These are phyloP conservation scores for Lichtheimia hyalospora DNA, from an alignment of 371 early-diverging fungal species.

Conservation along the genomic window DNA sequence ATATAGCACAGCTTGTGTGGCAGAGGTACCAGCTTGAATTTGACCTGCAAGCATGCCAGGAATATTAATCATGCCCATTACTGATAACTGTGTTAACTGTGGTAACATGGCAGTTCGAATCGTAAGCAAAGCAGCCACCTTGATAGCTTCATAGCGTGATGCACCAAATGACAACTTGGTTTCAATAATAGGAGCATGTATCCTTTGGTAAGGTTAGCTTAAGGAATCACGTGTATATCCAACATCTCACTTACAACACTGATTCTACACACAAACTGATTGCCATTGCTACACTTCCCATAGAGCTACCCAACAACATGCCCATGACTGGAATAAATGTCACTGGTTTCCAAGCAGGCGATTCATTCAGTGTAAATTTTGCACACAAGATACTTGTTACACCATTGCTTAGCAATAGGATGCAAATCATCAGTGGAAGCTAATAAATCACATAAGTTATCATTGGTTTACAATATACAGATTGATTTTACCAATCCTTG, in stretches of 20 bases:
- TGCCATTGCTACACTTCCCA: conserved; percentile 83
- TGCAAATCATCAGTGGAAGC: conserved; percentile 49
- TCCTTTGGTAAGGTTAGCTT: neutral
- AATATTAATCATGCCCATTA: conserved; percentile 82
- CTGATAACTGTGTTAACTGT: conserved; percentile 80
- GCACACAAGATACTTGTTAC: conserved; percentile 56
- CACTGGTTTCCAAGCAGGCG: conserved; percentile 73
- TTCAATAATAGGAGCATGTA: conserved; percentile 10
- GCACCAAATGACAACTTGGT: conserved; percentile 80
- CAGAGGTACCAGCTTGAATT: conserved; percentile 80
- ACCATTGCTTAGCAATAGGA: conserved; percentile 47
- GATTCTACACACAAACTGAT: conserved; percentile 64
- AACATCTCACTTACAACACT: conserved; percentile 35
- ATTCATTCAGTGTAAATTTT: conserved; percentile 63
- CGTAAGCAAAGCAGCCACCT: conserved; percentile 70
- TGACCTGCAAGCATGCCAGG: conserved; percentile 94
- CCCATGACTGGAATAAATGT: conserved; percentile 88
- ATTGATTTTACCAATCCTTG: conserved; percentile 4
- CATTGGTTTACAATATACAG: neutral
- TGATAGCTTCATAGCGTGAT: conserved; percentile 82
- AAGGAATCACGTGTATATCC: neutral
- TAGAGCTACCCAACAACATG: conserved; percentile 84
- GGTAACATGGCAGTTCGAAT: conserved; percentile 80
- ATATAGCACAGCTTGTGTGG: conserved; percentile 77
- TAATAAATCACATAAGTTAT: conserved; percentile 9